Evolutionary conservation across 805 yeast species (phyloP), one percentile per base, ranked within the genome.

Genomic region (Saccharomycopsis malanga): DNA sequence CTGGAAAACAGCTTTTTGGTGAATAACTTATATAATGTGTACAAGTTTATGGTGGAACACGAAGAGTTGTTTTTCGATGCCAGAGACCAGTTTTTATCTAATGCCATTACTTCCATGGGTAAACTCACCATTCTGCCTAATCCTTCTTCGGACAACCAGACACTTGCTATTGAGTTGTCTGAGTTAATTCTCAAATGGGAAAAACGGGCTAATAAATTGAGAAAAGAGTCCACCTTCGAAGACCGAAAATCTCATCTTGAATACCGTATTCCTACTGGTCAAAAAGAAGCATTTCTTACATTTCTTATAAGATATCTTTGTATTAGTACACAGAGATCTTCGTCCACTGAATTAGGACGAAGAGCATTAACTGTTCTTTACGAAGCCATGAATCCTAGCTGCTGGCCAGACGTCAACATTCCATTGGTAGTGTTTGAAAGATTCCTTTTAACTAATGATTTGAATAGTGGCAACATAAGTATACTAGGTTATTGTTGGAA

Each of bases 361-460:
- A 76, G 87, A 40, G 93, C 96, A 0, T 64, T 93, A 44, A 79
- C 78, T n/a, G 80, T 88, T 9, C 67, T 93, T 41, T 81, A 84
- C 45, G 81, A 79, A 45, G 68, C 91, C 12, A 67, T 89, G 47
- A 79, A 87, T 7, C 79, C 84, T 2, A 73, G 73, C 0, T 77
- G 76, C 52, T 91, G 98, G 98, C 73, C 87, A 0, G 96, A 87
- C 55, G 94, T 87, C 4, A 75, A 81, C n/a, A 88, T 93, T 17
- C 87, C 87, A 56, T 69, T 93, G 29, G 76, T 82, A 1, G 88
- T 86, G 63, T 93, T 93, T 59, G 98, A 93, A 55, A 79, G 93
- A 53, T 86, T 88, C 57, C 66, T 93, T 45, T 77, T 85, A 17
- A 80, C 86, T 25, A 79, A 86, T 47, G 96, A 91, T 54, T 68